Base-by-base conservation (phyloP, 2,329 filamentous ascomycete species). In the Cordyceps pruinosa region DNA sequence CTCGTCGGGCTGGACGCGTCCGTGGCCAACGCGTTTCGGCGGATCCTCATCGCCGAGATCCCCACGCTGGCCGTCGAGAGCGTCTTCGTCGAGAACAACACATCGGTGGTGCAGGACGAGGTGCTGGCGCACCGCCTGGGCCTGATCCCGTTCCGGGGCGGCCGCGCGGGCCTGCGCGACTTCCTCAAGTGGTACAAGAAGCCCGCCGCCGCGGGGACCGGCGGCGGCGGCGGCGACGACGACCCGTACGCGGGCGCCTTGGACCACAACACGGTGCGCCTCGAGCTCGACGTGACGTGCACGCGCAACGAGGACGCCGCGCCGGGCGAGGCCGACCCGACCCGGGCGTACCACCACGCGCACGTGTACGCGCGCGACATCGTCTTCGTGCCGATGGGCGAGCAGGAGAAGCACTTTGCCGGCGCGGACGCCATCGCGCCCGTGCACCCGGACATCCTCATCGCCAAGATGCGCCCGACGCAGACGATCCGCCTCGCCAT, bases 91-190 rank as follows among this genome's bases (percentile, higher is more conserved):
- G 83, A 90, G 70, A 95, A 97, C 78, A 99, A 99, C 78, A 97
- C 93, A 51, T 96, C 90, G 5, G 91, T 99, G 35, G 94, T 99
- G 67, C 93, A 97, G 72, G 94, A 99, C 70, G 94, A 99, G 77
- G 93, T 99, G 5, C 85, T 99, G 52, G 87, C 92, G 17, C 89
- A 94, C 71, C 83, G 94, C 45, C 79, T 99, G 32, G 94, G 94
- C 59, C 83, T 99, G 46, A 88, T 99, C 56, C 94, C 95, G 19
- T 86, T 99, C 64, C 88, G 86, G 62, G 94, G 90, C 63, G 83
- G 85, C 60, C 83, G 86, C 62, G 81, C 88, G 56, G 92, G 89
- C 52, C 78, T 99, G 56, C 77, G 77, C 58, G 83, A 87, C 65
- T 92, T 86, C 77, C 79, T 97, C 75, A 86, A 85, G 69, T 95